Conservation (phyloP, 441 rosid genomes). For the Raphanus hybrid region DNA sequence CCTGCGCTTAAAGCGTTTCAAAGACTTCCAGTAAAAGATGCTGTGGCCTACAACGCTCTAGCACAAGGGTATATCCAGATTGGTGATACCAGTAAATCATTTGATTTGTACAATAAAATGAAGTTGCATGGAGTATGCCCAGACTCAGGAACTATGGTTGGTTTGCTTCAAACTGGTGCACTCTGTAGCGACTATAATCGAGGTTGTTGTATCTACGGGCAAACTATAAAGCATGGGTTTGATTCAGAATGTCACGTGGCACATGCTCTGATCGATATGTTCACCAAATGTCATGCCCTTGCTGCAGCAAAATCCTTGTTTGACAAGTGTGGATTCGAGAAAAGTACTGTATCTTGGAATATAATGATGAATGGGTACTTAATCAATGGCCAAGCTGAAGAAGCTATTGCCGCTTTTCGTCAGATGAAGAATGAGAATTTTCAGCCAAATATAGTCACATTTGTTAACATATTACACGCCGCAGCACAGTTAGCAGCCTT, state of each 20-base stretch:
- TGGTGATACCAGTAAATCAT: conserved; percentile 46
- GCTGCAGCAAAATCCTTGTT: conserved; percentile 49
- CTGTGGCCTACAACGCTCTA: conserved; percentile 64
- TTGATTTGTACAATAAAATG: conserved; percentile 50
- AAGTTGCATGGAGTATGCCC: conserved; percentile 45
- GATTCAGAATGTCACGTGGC: conserved; percentile 47
- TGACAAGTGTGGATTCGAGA: conserved; percentile 44
- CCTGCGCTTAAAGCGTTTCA: conserved; percentile 48
- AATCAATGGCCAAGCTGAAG: conserved; percentile 57
- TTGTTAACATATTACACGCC: conserved; percentile 60
- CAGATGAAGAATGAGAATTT: conserved; percentile 53
- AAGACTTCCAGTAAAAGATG: conserved; percentile 59
- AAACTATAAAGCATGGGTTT: conserved; percentile 48
- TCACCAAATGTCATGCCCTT: conserved; percentile 60
- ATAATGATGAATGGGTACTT: conserved; percentile 59
- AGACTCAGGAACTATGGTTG: conserved; percentile 62
- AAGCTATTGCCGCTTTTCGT: conserved; percentile 52
- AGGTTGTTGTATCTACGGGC: conserved; percentile 51
- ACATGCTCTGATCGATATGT: conserved; percentile 62
- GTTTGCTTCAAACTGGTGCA: conserved; percentile 57
- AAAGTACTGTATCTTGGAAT: conserved; percentile 59
- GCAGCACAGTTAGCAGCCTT: conserved; percentile 48
- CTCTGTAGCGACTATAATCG: conserved; percentile 45
- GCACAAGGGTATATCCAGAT: conserved; percentile 54
- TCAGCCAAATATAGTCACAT: conserved; percentile 54